phyloP scores from a whole-genome alignment of 345 rosid genomes.

The Populus deltoides region DNA sequence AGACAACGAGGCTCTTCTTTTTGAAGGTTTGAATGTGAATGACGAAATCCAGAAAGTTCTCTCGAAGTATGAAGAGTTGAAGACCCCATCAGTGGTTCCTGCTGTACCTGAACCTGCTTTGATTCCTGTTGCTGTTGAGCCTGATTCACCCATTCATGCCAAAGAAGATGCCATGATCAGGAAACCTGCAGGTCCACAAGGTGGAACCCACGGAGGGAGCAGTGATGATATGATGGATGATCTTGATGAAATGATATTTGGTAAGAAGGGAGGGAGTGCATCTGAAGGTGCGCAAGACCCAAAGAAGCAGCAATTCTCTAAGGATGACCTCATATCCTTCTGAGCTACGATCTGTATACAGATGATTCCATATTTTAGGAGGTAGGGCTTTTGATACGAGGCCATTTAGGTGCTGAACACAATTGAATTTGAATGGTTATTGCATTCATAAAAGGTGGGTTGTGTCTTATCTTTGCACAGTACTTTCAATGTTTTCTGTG shows the following conservation, averaged over 20 bases:
- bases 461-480: neutral
- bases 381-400: neutral
- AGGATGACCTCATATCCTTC: conserved; percentile 75
- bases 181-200: conserved; percentile 62
- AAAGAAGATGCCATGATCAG: conserved; percentile 73
- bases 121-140: conserved; percentile 85
- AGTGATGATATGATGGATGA: conserved; percentile 92
- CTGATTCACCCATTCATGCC: conserved; percentile 50
- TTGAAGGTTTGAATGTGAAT: conserved; percentile 89
- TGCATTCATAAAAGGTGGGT: neutral
- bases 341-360: conserved; percentile 26
- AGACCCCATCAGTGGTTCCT: conserved; percentile 45
- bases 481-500: neutral
- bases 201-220: conserved; percentile 54
- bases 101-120: conserved; percentile 69
- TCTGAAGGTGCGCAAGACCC: conserved; percentile 52
- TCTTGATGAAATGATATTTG: conserved; percentile 94
- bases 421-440: neutral
- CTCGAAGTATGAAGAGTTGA: conserved; percentile 64
- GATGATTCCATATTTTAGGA: neutral
- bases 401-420: neutral
- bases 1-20: conserved; percentile 76
- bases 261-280: conserved; percentile 62
- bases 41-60: conserved; percentile 84
- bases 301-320: conserved; percentile 59